Evolutionary conservation across 768 basidiomycete species (phyloP), one percentile per base, ranked within the genome.

Genomic region (Suillus placidus): DNA sequence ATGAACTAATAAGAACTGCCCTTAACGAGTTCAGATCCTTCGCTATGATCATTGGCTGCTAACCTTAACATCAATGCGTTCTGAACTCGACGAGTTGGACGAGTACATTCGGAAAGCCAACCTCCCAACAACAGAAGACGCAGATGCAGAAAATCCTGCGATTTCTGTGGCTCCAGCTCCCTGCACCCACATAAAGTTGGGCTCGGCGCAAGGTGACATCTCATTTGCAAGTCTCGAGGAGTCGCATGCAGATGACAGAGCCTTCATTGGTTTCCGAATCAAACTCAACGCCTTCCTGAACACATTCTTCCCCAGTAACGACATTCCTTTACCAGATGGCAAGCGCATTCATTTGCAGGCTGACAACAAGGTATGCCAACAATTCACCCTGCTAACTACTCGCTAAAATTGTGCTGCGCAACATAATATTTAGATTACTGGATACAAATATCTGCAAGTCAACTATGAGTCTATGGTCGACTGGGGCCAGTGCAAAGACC

Each of bases 401-500:
- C 9, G 6, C 47, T 64, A 26, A 37, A 58, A 26, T 49, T 13
- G 12, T 49, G 47, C 47, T 49, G 10, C 5, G 2, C n/a, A 49
- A 49, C 12, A 49, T 49, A 26, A 49, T 49, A 49, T 23, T 23
- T 13, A 77, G 73, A 69, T 78, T 38, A 72, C 66, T 20, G 71
- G 71, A 35, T 73, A 71, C 64, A 65, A 64, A 18, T 74, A 56
- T 62, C 60, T 77, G 14, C 69, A 69, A 42, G 72, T 76, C 54
- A 66, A 70, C 57, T 80, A 74, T 61, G 67, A 70, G n/a, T 77
- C 74, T 12, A 63, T 52, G 12, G 66, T 74, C 9, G 70, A 74
- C 67, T 80, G 77, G 78, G 57, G 66, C 13, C 56, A 67, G 14
- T 69, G 69, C 26, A 69, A 65, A 6, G 72, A 80, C 63, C 70